Evolutionary conservation across 805 yeast genomes (phyloP).

Genomic region (Tetrapisispora phaffii): DNA sequence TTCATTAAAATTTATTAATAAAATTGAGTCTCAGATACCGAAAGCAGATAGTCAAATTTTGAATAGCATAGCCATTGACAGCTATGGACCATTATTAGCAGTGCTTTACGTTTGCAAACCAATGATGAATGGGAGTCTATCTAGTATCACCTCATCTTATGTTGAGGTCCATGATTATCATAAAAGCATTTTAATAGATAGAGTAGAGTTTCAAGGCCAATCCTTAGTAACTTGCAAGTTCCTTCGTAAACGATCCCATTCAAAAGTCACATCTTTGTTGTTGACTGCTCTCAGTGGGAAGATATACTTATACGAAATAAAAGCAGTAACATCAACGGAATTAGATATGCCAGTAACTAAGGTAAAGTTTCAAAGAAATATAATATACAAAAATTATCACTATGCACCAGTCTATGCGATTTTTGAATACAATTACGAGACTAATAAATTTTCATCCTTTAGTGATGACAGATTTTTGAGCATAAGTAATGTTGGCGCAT

Average conservation of each 20-base stretch:
- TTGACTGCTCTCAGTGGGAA: slow-evolving; percentile 18
- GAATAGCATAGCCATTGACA: not conserved
- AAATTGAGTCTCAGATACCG: not conserved
- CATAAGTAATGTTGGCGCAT: slow-evolving; percentile 14
- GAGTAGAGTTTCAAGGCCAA: slow-evolving; percentile 18
- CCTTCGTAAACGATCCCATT: slow-evolving; percentile 9
- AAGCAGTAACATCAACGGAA: not conserved
- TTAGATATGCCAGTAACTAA: not conserved
- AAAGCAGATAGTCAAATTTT: not conserved
- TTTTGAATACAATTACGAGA: slow-evolving; percentile 8
- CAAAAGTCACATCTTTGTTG: slow-evolving; percentile 11
- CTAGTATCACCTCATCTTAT: not conserved
- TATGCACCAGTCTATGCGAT: slow-evolving; percentile 13
- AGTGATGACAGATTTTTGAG: slow-evolving; percentile 11
- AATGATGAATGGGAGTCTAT: not conserved
- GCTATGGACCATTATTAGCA: not conserved
- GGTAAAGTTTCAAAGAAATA: slow-evolving; percentile 11
- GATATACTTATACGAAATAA: slow-evolving; percentile 17
- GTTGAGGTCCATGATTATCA: not conserved
- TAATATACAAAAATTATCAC: slow-evolving; percentile 14
- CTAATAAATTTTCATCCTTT: slow-evolving; percentile 1
- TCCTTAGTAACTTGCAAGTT: slow-evolving; percentile 10
- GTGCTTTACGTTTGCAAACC: not conserved
- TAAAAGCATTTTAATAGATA: slow-evolving; percentile 11
- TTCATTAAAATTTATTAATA: not conserved